phyloP scores from a whole-genome alignment of 2,329 filamentous ascomycete genomes.

The Bipolaris oryzae region DNA sequence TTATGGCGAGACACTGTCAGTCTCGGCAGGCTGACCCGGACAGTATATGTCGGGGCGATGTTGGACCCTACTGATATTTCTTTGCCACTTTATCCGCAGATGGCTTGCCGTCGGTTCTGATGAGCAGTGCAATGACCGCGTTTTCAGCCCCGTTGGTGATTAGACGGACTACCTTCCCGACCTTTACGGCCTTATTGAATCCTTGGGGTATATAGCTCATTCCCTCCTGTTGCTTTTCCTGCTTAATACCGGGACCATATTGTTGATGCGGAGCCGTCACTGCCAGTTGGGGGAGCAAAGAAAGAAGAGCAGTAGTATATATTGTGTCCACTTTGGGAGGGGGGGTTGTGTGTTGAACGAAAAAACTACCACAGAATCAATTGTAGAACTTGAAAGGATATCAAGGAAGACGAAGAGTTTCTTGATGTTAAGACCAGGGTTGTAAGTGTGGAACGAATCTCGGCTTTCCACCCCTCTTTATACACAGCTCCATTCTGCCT shows the following conservation, averaged over 20 bases:
- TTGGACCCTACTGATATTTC: no score
- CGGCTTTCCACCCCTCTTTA: not conserved
- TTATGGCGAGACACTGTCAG: no score
- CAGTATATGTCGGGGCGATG: no score
- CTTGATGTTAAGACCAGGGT: not conserved
- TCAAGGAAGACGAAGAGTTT: not conserved
- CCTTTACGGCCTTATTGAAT: slow-evolving; percentile 3
- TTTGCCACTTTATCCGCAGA: slow-evolving; percentile 50
- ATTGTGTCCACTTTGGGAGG: not conserved
- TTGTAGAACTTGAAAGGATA: not conserved
- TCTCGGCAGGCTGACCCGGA: no score
- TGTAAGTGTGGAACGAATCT: not conserved
- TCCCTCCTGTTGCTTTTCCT: slow-evolving; percentile 2
- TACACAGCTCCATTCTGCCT: not conserved
- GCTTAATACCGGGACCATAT: not conserved
- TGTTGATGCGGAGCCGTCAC: slow-evolving; percentile 12
- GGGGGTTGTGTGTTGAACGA: not conserved
- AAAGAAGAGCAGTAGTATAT: slow-evolving; percentile 4
- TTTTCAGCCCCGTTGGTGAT: slow-evolving; percentile 62
- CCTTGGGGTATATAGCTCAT: slow-evolving; percentile 1
- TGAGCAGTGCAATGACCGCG: slow-evolving; percentile 57
- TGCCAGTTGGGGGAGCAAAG: slow-evolving; percentile 6
- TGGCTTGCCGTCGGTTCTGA: slow-evolving; percentile 57
- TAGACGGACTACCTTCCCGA: slow-evolving; percentile 60
- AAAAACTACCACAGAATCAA: not conserved